These are phyloP conservation scores for Cyclanthera cordifolia DNA, from an alignment of 306 rosid species.

Conservation along the genomic window DNA sequence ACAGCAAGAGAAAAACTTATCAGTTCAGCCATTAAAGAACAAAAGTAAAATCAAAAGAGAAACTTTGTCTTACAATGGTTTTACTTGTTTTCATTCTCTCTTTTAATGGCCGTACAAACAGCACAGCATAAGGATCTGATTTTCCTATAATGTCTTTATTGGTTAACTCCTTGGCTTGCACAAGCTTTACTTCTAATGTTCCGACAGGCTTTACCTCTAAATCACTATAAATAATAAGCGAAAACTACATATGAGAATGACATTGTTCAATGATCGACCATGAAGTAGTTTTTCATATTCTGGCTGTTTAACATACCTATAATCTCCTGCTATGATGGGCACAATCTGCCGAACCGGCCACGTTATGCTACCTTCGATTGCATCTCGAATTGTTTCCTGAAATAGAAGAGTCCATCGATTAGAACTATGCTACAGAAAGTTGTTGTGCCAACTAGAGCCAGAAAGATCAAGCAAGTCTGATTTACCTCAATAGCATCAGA, in stretches of 20 bases:
- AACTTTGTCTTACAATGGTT: conserved; percentile 48
- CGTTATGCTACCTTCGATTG: conserved; percentile 76
- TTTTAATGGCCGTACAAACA: conserved; percentile 76
- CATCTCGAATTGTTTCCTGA: conserved; percentile 85
- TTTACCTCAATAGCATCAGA: conserved; percentile 75
- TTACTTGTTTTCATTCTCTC: conserved; percentile 62
- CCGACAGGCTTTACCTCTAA: conserved; percentile 77
- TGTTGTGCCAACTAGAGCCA: conserved; percentile 1
- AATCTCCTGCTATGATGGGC: conserved; percentile 81
- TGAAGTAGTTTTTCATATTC: not conserved
- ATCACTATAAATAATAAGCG: conserved; percentile 29
- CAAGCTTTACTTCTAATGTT: conserved; percentile 74
- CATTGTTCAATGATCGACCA: not conserved
- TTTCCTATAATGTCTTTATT: conserved; percentile 79
- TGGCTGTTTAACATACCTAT: conserved; percentile 38
- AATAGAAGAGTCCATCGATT: not conserved
- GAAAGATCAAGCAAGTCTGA: conserved; percentile 8
- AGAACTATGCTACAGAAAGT: not conserved
- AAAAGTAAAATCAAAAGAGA: not conserved
- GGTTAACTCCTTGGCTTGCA: conserved; percentile 64
- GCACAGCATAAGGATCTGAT: conserved; percentile 73
- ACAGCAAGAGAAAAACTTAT: conserved; percentile 10
- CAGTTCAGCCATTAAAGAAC: not conserved
- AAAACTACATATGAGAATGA: not conserved
- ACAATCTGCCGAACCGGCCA: conserved; percentile 82